A percentile compares a stretch with the other conserved stretches of the same genome.
Conservation (phyloP, 2,329 filamentous ascomycete species). For the Ustulina deusta region DNA sequence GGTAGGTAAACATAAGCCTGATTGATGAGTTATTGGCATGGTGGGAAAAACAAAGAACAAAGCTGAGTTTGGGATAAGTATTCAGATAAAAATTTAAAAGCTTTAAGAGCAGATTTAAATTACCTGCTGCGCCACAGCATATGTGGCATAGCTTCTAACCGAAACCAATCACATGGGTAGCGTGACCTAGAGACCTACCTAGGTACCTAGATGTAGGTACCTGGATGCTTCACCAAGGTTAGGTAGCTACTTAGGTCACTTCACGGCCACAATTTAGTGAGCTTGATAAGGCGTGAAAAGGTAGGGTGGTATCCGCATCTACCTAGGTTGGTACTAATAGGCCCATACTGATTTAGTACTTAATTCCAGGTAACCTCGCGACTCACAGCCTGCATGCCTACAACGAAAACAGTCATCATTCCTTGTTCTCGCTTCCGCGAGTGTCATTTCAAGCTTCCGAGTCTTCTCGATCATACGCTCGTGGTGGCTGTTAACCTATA, state of each 20-base stretch:
- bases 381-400: slow-evolving; percentile 19
- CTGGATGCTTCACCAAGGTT: background rate
- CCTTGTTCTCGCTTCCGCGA: slow-evolving; percentile 24
- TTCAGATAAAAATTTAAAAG: slow-evolving; percentile 28
- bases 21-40: slow-evolving; percentile 11
- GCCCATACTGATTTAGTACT: slow-evolving; percentile 10
- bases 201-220: background rate
- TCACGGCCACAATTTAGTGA: background rate
- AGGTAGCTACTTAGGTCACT: background rate
- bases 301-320: slow-evolving; percentile 1
- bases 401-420: slow-evolving; percentile 29
- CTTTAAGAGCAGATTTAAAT: slow-evolving; percentile 25
- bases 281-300: background rate
- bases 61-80: slow-evolving; percentile 20
- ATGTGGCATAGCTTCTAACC: slow-evolving; percentile 25
- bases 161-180: background rate
- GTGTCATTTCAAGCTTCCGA: background rate
- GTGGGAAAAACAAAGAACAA: slow-evolving; percentile 23
- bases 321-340: background rate
- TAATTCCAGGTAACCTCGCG: slow-evolving; percentile 27
- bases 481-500: background rate
- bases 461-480: background rate
- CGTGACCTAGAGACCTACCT: background rate
- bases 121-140: slow-evolving; percentile 33
- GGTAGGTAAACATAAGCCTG: background rate